phyloP scores from a whole-genome alignment of 1,284 basidiomycete species.

The Naganishia liquefaciens region DNA sequence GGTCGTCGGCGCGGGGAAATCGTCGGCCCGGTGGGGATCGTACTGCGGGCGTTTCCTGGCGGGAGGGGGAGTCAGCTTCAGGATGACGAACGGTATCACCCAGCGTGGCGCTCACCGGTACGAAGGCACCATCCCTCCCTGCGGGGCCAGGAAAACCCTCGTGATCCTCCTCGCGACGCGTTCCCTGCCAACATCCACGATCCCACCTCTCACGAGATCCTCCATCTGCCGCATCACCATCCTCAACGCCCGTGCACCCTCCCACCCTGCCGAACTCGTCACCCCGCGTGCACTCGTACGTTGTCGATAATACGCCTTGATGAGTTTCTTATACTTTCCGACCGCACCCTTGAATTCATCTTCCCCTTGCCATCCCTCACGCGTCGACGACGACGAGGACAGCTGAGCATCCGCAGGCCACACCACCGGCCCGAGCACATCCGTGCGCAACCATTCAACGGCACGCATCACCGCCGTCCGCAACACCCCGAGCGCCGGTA shows the following conservation, averaged over 20 bases:
- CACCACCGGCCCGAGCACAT: conserved; percentile 68
- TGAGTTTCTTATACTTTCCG: conserved; percentile 48
- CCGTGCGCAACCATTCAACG: conserved; percentile 63
- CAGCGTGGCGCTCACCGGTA: conserved; percentile 63
- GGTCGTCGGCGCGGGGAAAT: conserved; percentile 58
- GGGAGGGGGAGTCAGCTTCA: not conserved
- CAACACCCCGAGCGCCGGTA: conserved; percentile 80
- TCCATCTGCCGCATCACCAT: conserved; percentile 48
- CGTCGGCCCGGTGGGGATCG: conserved; percentile 32
- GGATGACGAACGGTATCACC: too few relatives aligned
- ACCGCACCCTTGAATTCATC: conserved; percentile 52
- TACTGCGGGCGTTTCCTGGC: conserved; percentile 57
- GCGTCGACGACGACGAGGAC: too few relatives aligned
- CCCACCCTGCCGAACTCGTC: conserved; percentile 59
- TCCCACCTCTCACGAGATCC: conserved; percentile 36
- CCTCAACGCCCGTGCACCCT: conserved; percentile 54
- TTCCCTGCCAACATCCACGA: conserved; percentile 58
- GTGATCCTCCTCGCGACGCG: conserved; percentile 68
- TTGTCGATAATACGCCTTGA: conserved; percentile 55
- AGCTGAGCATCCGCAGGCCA: conserved; percentile 62
- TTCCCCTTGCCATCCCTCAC: conserved; percentile 54
- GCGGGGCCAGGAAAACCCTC: conserved; percentile 64
- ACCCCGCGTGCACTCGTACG: conserved; percentile 69
- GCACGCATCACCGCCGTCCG: conserved; percentile 74
- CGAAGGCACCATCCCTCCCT: conserved; percentile 72